phyloP scores from a whole-genome alignment of 2,329 filamentous ascomycete genomes.

The Pestalotiopsis fici region DNA sequence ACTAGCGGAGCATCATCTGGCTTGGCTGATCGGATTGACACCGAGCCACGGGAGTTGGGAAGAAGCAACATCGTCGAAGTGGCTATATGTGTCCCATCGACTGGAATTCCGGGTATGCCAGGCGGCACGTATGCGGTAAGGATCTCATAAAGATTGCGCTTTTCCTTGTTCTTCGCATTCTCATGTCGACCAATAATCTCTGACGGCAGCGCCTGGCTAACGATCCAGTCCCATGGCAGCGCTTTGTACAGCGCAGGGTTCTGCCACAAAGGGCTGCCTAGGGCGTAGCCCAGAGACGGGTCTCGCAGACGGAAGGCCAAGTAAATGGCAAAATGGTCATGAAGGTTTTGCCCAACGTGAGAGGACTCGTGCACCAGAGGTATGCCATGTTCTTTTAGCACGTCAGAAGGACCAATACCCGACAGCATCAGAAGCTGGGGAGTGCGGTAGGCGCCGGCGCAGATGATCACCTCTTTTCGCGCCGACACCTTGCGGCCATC shows the following conservation, averaged over 20 bases:
- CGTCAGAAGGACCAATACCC: slow-evolving; percentile 28
- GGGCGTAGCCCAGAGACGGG: slow-evolving; percentile 9
- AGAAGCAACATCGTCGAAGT: slow-evolving; percentile 16
- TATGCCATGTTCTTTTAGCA: slow-evolving; percentile 32
- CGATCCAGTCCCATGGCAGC: neutral
- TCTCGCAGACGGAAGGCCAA: slow-evolving; percentile 10
- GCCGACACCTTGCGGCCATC: slow-evolving; percentile 24
- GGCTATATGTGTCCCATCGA: slow-evolving; percentile 4
- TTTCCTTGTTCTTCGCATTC: neutral
- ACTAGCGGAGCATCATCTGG: neutral
- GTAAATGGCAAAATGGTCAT: slow-evolving; percentile 1
- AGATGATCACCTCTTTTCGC: slow-evolving; percentile 32
- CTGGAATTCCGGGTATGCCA: neutral
- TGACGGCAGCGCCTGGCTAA: neutral
- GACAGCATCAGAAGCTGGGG: slow-evolving; percentile 35
- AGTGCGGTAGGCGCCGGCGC: slow-evolving; percentile 29
- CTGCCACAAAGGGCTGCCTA: slow-evolving; percentile 8
- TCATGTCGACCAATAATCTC: neutral
- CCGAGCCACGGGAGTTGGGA: slow-evolving; percentile 3
- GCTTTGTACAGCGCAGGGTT: slow-evolving; percentile 8
- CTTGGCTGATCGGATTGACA: neutral
- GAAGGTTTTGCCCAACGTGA: slow-evolving; percentile 25
- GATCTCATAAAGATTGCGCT: neutral
- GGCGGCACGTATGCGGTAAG: neutral
- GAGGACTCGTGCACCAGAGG: slow-evolving; percentile 29